Base-by-base conservation (phyloP, 2,329 filamentous ascomycete genomes). In the Ophiostoma tasmaniense region DNA sequence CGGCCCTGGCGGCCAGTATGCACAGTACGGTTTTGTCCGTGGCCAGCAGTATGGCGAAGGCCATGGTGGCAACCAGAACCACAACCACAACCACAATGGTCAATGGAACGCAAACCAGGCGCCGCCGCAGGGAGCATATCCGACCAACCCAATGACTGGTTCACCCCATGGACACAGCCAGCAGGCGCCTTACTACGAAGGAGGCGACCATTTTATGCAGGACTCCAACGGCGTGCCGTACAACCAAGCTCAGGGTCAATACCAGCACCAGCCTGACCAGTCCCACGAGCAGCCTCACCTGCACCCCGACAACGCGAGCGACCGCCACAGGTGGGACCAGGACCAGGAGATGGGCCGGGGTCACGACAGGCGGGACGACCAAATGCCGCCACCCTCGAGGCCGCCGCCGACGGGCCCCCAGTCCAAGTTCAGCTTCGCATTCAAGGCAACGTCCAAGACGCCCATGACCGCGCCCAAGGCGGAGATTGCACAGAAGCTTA, bases 401-500 rank as follows among this genome's bases (percentile, higher is more conserved):
- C 81, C 85, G 52, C 79, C 84, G 1, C 81, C 84, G 25, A 81
- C 82, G 33, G 61, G 30, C 8, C 33, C 61, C n/a, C 81, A 83
- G 42, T 79, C 87, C 62, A 95, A 94, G 79, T 96, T 97, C 75
- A 96, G 92, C 77, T 98, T 98, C 77, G 92, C 93, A 1, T 92
- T 98, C 78, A 97, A 97, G 77, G 85, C 89, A 11, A 85, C 90
- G 59, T 84, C 83, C 13, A 89, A 89, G 73, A 80, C 83, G 8
- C 78, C 83, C 1, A 80, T 85, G 17, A 79, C 87, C 10, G 81
- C 82, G 14, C 86, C 87, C 2, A 88, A 89, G 72, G 85, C 84
- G 2, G 87, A 89, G 73, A 89, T 89, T 67, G 88, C 87, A 0
- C 85, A 87, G 72, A 89, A 89, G 73, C 84, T 89, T 69, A 94